These are phyloP conservation scores for Cryphonectria radicalis DNA, from an alignment of 2,329 filamentous ascomycete species.

Conservation along the genomic window DNA sequence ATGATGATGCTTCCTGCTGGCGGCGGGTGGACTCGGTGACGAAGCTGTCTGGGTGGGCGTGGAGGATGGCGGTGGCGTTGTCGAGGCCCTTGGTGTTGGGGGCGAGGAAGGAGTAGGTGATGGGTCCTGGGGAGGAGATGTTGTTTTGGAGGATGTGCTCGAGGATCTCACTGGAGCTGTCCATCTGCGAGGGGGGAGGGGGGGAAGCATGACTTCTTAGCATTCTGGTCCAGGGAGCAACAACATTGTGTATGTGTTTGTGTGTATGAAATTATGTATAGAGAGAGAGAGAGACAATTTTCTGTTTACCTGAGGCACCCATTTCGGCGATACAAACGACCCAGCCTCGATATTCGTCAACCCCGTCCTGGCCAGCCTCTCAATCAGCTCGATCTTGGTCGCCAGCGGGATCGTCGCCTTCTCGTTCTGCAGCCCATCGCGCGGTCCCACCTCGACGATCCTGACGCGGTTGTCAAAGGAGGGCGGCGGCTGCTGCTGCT, in stretches of 20 bases:
- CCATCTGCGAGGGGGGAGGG: slow-evolving; percentile 62
- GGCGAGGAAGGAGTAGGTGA: slow-evolving; percentile 80
- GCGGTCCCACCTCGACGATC: slow-evolving; percentile 82
- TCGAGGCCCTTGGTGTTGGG: slow-evolving; percentile 76
- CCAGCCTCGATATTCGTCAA: slow-evolving; percentile 78
- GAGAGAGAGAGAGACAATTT: neutral
- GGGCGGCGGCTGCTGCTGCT: slow-evolving; percentile 29
- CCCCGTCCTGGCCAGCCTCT: slow-evolving; percentile 69
- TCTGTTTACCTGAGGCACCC: slow-evolving; percentile 72
- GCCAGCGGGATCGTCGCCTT: slow-evolving; percentile 69
- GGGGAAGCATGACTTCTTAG: neutral
- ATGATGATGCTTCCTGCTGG: slow-evolving; percentile 13
- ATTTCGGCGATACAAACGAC: slow-evolving; percentile 82
- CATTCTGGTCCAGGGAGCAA: neutral
- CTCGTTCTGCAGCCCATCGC: slow-evolving; percentile 89
- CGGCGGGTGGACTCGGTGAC: slow-evolving; percentile 54
- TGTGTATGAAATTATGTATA: no score
- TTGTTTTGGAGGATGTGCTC: slow-evolving; percentile 66
- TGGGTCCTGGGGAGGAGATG: slow-evolving; percentile 55
- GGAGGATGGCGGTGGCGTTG: slow-evolving; percentile 61
- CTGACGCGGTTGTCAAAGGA: slow-evolving; percentile 52
- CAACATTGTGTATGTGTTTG: no score
- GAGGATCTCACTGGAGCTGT: slow-evolving; percentile 75
- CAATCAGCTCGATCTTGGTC: slow-evolving; percentile 78
- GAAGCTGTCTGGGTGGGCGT: slow-evolving; percentile 53